Evolutionary conservation across 2,329 filamentous ascomycete species (phyloP).

Genomic region (Beauveria australis): DNA sequence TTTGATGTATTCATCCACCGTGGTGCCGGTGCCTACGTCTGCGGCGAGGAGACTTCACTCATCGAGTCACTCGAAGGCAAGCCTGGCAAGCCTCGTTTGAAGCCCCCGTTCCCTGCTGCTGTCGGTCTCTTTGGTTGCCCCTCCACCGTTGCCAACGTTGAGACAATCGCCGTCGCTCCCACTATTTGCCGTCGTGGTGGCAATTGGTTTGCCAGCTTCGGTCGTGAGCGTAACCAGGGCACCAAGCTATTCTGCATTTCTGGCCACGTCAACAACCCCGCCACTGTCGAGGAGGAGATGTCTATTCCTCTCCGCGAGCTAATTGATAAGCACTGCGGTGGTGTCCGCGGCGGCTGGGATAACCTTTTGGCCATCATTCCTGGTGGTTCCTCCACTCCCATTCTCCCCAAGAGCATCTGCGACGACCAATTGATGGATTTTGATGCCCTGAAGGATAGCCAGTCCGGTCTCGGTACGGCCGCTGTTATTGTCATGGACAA

Average conservation of each 20-base stretch:
- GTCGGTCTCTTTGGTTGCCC: constrained; percentile 98
- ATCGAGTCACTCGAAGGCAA: constrained; percentile 99
- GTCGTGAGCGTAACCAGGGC: constrained; percentile 90
- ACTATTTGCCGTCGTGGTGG: constrained; percentile 91
- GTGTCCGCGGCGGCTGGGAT: constrained; percentile 94
- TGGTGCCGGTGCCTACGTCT: constrained; percentile 95
- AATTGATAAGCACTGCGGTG: constrained; percentile 97
- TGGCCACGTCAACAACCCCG: constrained; percentile 97
- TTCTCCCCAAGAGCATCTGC: constrained; percentile 82
- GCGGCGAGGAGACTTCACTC: constrained; percentile 94
- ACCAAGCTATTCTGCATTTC: constrained; percentile 99
- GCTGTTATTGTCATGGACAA: constrained; percentile 99
- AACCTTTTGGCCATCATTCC: constrained; percentile 94
- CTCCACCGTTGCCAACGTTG: constrained; percentile 95
- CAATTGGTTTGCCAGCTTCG: constrained; percentile 88
- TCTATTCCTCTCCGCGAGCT: constrained; percentile 91
- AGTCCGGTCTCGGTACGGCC: constrained; percentile 93
- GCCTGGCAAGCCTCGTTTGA: constrained; percentile 94
- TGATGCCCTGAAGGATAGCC: constrained; percentile 93
- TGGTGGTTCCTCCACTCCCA: constrained; percentile 91
- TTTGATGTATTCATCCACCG: constrained; percentile 97
- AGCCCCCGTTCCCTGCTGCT: constrained; percentile 95
- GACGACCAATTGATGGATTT: constrained; percentile 99
- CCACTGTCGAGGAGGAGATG: constrained; percentile 98
- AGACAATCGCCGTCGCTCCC: constrained; percentile 90